These are phyloP conservation scores for Brassica rapa DNA, from an alignment of 345 rosid genomes.

Conservation along the genomic window DNA sequence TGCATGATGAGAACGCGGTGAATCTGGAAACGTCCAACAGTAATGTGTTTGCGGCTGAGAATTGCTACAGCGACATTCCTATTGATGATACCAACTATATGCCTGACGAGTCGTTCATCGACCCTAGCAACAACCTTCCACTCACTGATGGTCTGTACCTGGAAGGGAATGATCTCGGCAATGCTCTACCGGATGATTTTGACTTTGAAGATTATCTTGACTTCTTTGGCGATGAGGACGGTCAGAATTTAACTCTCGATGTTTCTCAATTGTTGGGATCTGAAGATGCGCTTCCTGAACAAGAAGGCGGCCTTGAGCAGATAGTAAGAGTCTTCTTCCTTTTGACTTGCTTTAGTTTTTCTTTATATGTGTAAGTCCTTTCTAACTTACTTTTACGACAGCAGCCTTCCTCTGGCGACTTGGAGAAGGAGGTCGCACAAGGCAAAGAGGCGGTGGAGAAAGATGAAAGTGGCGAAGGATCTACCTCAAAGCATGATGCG, in stretches of 20 bases:
- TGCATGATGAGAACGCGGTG: slow-evolving; percentile 47
- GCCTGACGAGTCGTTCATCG: slow-evolving; percentile 57
- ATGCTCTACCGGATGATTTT: slow-evolving; percentile 54
- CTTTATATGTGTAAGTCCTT: neutral
- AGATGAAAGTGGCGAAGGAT: slow-evolving; percentile 46
- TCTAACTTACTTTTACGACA: slow-evolving; percentile 25
- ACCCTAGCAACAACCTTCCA: slow-evolving; percentile 45
- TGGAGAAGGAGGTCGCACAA: neutral
- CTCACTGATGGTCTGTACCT: slow-evolving; percentile 55
- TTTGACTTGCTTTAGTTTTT: slow-evolving; percentile 18
- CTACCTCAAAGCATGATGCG: slow-evolving; percentile 58
- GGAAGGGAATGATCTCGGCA: slow-evolving; percentile 47
- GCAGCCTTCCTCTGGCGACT: slow-evolving; percentile 50
- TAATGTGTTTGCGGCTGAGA: slow-evolving; percentile 45
- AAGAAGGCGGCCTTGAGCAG: slow-evolving; percentile 22
- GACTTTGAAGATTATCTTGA: slow-evolving; percentile 71
- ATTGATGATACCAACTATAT: slow-evolving; percentile 42
- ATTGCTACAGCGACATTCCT: slow-evolving; percentile 47
- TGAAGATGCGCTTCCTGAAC: slow-evolving; percentile 40
- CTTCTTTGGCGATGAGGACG: slow-evolving; percentile 59
- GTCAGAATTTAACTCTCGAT: slow-evolving; percentile 49
- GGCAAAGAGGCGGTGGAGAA: slow-evolving; percentile 35
- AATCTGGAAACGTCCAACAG: slow-evolving; percentile 47
- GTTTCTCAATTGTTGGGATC: slow-evolving; percentile 49
- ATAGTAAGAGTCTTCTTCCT: slow-evolving; percentile 43